phyloP scores from a whole-genome alignment of 2,329 filamentous ascomycete genomes.

The Phyllosticta capitalensis region DNA sequence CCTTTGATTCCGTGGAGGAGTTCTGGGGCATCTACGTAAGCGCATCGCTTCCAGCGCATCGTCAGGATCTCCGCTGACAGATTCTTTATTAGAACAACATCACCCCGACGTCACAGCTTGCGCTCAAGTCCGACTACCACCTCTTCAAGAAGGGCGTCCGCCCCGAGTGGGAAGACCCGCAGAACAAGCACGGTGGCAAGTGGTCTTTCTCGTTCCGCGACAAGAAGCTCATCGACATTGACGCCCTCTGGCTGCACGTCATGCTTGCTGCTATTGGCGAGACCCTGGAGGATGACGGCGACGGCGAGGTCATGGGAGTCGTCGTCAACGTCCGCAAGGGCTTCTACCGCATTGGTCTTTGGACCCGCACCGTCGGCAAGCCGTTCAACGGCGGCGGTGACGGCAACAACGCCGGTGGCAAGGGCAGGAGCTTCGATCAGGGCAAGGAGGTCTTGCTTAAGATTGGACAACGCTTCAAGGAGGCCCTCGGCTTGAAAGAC shows the following conservation, averaged over 20 bases:
- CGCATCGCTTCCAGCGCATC: conserved; percentile 16
- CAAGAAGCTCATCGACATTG: conserved; percentile 82
- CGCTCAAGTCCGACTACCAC: conserved; percentile 97
- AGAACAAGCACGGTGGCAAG: conserved; percentile 99
- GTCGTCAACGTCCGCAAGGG: conserved; percentile 98
- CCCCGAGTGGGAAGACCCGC: conserved; percentile 94
- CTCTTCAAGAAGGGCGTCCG: conserved; percentile 97
- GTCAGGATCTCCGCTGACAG: background rate
- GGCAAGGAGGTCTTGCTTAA: conserved; percentile 73
- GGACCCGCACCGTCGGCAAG: conserved; percentile 92
- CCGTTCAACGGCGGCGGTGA: conserved; percentile 66
- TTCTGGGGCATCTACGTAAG: conserved; percentile 99
- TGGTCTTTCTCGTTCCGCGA: conserved; percentile 99
- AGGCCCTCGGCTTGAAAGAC: conserved; percentile 69
- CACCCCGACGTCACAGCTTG: conserved; percentile 86
- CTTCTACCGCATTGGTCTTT: conserved; percentile 94
- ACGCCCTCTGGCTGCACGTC: conserved; percentile 92
- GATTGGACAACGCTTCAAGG: conserved; percentile 89
- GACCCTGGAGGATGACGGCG: conserved; percentile 87
- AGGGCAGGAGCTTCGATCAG: conserved; percentile 70
- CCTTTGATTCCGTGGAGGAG: conserved; percentile 96
- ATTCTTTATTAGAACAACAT: conserved; percentile 78
- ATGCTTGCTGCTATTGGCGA: conserved; percentile 96
- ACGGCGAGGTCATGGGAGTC: conserved; percentile 97
- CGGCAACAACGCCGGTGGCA: conserved; percentile 62